Base-by-base conservation (phyloP, 257 asterid genomes). In the Salvia miltiorrhiza region DNA sequence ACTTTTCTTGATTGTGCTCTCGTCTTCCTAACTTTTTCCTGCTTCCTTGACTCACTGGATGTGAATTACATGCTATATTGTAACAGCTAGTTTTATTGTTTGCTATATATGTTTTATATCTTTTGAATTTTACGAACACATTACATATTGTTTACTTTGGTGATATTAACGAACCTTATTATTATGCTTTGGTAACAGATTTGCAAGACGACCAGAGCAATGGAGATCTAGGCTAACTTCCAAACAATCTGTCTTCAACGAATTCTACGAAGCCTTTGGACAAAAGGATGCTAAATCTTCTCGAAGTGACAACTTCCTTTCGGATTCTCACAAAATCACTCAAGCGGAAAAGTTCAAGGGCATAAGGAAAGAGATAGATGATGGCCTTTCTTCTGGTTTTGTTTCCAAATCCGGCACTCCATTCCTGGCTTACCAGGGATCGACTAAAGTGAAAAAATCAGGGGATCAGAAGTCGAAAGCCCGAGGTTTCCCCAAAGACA, bases 141-240 rank as follows among this genome's bases (percentile, higher is more conserved):
- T 14, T 39, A 2, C 40, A 9, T 24, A 9, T 54, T 61, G 23
- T 59, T 47, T 76, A 24, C 59, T 61, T 63, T 47, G 19, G 21
- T 41, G 26, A 43, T 23, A 9, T 26, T 40, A 21, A 21, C 32
- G 52, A 64, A 62, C 65, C 35, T 19, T 41, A 8, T 67, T 47
- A 12, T 49, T 32, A 60, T 33, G 65, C 49, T 11, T 37, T 71
- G 56, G 50, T 73, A 53, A 44, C 78, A 91, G 99, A 64, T 89
- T 80, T 63, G 88, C 86, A 12, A 84, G 64, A 65, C 80, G 82
- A 28, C 97, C 96, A 4, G 97, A 94, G 23, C 86, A 83, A 69
- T 94, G 97, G 99, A 89, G 83, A 83, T 84, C 84, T n/a, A 86
- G 87, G 75, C 96, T 83, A 77, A 70, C 78, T 20, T 87, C 99